These are phyloP conservation scores for Quillaja saponaria DNA, from an alignment of 306 rosid species.

Conservation along the genomic window DNA sequence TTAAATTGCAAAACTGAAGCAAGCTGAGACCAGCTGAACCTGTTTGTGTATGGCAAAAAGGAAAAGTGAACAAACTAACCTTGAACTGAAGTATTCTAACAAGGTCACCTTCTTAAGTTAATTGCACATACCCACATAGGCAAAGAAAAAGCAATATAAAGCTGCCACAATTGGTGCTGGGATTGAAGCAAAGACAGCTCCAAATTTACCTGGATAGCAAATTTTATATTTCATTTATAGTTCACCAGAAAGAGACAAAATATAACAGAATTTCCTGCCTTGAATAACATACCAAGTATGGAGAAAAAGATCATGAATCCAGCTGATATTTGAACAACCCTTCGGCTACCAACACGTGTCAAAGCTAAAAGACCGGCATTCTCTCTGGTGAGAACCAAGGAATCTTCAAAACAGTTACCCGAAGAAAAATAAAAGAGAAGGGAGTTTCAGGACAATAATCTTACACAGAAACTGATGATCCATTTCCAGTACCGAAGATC, in stretches of 20 bases:
- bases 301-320: slow-evolving; percentile 97
- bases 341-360: slow-evolving; percentile 95
- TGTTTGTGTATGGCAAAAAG: slow-evolving; percentile 36
- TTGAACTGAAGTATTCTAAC: slow-evolving; percentile 9
- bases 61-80: neutral
- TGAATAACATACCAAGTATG: slow-evolving; percentile 60
- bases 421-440: no score
- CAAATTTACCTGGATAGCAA: slow-evolving; percentile 72
- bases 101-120: slow-evolving; percentile 17
- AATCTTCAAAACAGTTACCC: slow-evolving; percentile 5
- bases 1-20: slow-evolving; percentile 90
- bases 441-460: slow-evolving; percentile 34
- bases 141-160: slow-evolving; percentile 89
- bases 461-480: slow-evolving; percentile 91
- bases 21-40: slow-evolving; percentile 87
- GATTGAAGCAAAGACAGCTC: slow-evolving; percentile 96
- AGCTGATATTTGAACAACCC: slow-evolving; percentile 93
- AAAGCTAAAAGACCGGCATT: slow-evolving; percentile 91
- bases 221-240: neutral
- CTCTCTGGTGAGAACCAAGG: slow-evolving; percentile 47
- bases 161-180: slow-evolving; percentile 91
- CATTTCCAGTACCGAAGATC: slow-evolving; percentile 89
- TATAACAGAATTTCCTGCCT: neutral
- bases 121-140: slow-evolving; percentile 78
- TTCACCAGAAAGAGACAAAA: slow-evolving; percentile 5